Conservation (phyloP, 768 basidiomycete genomes). For the Suillus spraguei region DNA sequence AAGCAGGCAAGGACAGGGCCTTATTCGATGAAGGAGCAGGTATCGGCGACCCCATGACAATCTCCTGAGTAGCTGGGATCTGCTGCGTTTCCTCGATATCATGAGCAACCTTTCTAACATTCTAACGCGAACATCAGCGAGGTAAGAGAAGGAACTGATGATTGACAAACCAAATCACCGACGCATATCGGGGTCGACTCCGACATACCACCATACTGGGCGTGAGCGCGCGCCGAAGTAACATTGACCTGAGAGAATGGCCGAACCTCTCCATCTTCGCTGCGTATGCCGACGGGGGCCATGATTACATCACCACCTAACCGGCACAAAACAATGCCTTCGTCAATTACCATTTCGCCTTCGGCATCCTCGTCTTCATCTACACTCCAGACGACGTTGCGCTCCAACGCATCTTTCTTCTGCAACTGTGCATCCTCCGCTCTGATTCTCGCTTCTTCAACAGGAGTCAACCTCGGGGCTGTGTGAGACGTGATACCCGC, state of each 20-base stretch:
- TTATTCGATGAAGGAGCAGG: conserved; percentile 17
- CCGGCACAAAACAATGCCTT: conserved; percentile 29
- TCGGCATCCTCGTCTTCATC: conserved; percentile 62
- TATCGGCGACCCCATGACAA: conserved; percentile 28
- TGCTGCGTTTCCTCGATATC: conserved; percentile 55
- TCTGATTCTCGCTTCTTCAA: conserved; percentile 57
- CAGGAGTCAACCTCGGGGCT: conserved; percentile 50
- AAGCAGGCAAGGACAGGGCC: conserved; percentile 29
- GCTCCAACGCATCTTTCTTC: conserved; percentile 56
- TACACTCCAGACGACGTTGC: conserved; percentile 68
- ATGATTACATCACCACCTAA: conserved; percentile 19
- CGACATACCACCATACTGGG: conserved; percentile 50
- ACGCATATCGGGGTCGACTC: conserved; percentile 57
- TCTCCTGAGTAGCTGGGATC: conserved; percentile 37
- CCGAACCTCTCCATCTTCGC: conserved; percentile 56
- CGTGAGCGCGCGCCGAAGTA: conserved; percentile 6
- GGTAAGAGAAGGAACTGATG: neutral
- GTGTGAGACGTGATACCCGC: conserved; percentile 43
- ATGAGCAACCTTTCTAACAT: conserved; percentile 22
- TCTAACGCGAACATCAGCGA: conserved; percentile 9
- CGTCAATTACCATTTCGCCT: conserved; percentile 47
- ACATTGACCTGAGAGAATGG: conserved; percentile 36
- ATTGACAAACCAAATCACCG: conserved; percentile 52
- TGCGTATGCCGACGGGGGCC: conserved; percentile 60
- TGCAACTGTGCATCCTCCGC: conserved; percentile 61